These are phyloP conservation scores for Didymella sp. DNA, from an alignment of 2,329 filamentous ascomycete species.

Conservation along the genomic window DNA sequence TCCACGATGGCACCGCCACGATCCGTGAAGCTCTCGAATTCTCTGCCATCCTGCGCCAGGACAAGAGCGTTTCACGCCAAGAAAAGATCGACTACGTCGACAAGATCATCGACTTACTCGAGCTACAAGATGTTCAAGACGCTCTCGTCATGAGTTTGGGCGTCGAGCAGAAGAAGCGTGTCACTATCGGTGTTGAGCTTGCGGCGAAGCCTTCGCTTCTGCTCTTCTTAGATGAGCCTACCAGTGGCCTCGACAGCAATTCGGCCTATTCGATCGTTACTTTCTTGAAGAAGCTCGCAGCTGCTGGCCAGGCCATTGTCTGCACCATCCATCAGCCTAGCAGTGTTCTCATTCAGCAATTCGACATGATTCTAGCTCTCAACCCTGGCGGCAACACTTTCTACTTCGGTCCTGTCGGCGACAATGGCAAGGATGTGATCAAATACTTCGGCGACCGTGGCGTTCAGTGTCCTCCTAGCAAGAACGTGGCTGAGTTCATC, in stretches of 20 bases:
- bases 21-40: slow-evolving; percentile 74
- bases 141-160: slow-evolving; percentile 69
- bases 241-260: slow-evolving; percentile 73
- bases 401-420: slow-evolving; percentile 75
- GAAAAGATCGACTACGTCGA: slow-evolving; percentile 73
- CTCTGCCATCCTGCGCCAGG: slow-evolving; percentile 70
- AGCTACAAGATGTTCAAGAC: slow-evolving; percentile 70
- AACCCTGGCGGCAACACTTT: slow-evolving; percentile 74
- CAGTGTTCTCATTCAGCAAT: slow-evolving; percentile 72
- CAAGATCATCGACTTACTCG: slow-evolving; percentile 69
- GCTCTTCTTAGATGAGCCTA: slow-evolving; percentile 76
- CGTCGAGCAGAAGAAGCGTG: slow-evolving; percentile 73
- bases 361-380: slow-evolving; percentile 75
- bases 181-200: slow-evolving; percentile 77
- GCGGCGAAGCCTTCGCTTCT: slow-evolving; percentile 66
- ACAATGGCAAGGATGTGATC: slow-evolving; percentile 69
- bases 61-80: slow-evolving; percentile 58
- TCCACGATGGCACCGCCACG: slow-evolving; percentile 72
- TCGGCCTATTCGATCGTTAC: slow-evolving; percentile 72
- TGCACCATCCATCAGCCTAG: slow-evolving; percentile 79
- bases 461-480: slow-evolving; percentile 68
- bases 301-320: slow-evolving; percentile 72
- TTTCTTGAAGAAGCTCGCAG: slow-evolving; percentile 71
- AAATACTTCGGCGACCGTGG: slow-evolving; percentile 73
- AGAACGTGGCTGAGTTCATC: slow-evolving; percentile 72